These are phyloP conservation scores for Gigaspora rosea DNA, from an alignment of 192 early-diverging fungal species.

Conservation along the genomic window DNA sequence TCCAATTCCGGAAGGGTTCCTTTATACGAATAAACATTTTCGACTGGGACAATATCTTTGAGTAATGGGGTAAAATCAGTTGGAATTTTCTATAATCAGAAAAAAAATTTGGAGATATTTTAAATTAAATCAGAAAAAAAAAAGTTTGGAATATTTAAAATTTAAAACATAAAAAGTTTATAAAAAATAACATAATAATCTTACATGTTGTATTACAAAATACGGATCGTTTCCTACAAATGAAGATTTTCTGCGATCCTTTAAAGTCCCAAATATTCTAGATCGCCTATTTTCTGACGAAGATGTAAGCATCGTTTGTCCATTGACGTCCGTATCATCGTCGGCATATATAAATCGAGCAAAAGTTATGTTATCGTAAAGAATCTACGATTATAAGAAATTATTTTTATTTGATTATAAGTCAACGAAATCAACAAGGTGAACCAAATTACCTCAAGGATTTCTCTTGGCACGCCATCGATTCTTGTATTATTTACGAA, in stretches of 20 bases:
- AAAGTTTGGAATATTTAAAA: background rate
- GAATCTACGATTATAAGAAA: slow-evolving; percentile 38
- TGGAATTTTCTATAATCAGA: slow-evolving; percentile 4
- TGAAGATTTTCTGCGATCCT: slow-evolving; percentile 33
- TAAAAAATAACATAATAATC: background rate
- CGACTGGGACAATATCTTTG: slow-evolving; percentile 3
- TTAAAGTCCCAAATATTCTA: background rate
- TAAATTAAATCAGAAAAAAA: no score
- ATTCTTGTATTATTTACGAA: slow-evolving; percentile 75
- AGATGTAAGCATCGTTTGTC: slow-evolving; percentile 36
- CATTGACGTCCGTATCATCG: slow-evolving; percentile 50
- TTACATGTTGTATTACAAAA: slow-evolving; percentile 47
- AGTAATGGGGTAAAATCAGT: slow-evolving; percentile 17
- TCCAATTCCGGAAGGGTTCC: slow-evolving; percentile 14
- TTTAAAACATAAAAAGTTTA: background rate
- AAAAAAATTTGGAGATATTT: background rate
- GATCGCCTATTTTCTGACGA: background rate
- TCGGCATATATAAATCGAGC: slow-evolving; percentile 59
- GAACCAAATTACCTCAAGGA: slow-evolving; percentile 59
- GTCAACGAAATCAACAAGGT: no score
- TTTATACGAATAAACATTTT: slow-evolving; percentile 24
- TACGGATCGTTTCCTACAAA: slow-evolving; percentile 43
- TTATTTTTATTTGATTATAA: no score
- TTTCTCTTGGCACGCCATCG: slow-evolving; percentile 67
- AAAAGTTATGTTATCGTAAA: slow-evolving; percentile 61